Evolutionary conservation across 371 early-diverging fungal species (phyloP).

Genomic region (Blakeslea trispora): DNA sequence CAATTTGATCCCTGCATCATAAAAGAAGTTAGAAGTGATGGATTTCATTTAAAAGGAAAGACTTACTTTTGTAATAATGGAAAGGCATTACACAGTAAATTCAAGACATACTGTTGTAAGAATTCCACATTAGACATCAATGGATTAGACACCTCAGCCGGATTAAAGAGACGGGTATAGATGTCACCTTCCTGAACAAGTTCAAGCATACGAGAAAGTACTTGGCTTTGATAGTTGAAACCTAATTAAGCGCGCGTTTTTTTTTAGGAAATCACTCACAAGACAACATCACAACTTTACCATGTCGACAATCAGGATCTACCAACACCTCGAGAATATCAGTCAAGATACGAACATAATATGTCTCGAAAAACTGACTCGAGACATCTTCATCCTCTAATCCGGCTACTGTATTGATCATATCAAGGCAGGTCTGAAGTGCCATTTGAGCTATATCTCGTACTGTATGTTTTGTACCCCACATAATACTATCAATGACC

Average conservation of each 20-base stretch:
- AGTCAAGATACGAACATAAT: constrained; percentile 80
- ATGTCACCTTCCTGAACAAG: constrained; percentile 83
- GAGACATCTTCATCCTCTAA: constrained; percentile 70
- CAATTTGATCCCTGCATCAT: constrained; percentile 72
- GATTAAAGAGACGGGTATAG: constrained; percentile 78
- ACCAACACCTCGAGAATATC: constrained; percentile 90
- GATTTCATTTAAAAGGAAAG: no score
- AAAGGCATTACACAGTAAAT: constrained; percentile 79
- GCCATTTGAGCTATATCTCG: constrained; percentile 91
- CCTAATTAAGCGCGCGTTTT: no score
- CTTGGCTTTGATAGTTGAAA: constrained; percentile 84
- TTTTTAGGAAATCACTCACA: no score
- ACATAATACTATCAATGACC: constrained; percentile 84
- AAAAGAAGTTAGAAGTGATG: background rate
- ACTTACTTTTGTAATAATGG: constrained; percentile 80
- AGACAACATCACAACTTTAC: no score
- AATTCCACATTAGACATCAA: constrained; percentile 76
- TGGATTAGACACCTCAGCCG: constrained; percentile 68
- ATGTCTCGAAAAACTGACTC: constrained; percentile 84
- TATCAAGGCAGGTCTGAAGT: constrained; percentile 72
- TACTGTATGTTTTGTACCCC: constrained; percentile 96
- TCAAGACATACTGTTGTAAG: constrained; percentile 75
- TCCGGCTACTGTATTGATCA: constrained; percentile 68
- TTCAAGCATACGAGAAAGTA: constrained; percentile 84
- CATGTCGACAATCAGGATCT: constrained; percentile 92